Conservation (phyloP, 129 eudicot species). For the Helianthus annuus region DNA sequence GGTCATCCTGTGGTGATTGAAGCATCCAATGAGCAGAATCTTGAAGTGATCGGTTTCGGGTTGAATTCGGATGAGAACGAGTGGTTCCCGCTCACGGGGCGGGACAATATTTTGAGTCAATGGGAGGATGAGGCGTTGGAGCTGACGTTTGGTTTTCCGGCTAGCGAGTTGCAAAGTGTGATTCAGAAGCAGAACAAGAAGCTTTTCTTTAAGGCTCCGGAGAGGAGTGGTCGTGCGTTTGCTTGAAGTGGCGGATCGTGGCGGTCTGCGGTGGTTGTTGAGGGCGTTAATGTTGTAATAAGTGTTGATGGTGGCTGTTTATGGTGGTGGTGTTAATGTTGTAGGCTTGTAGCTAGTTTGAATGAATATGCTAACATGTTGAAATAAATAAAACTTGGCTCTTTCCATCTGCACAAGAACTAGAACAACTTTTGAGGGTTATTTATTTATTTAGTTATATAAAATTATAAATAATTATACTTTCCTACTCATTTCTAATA, state of each 20-base stretch:
- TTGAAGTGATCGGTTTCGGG: slow-evolving; percentile 55
- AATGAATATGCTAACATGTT: slow-evolving; percentile 21
- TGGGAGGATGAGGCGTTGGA: slow-evolving; percentile 65
- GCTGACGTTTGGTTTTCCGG: slow-evolving; percentile 53
- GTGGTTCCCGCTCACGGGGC: slow-evolving; percentile 55
- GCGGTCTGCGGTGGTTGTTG: slow-evolving; percentile 5
- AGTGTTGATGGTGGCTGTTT: neutral
- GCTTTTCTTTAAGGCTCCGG: slow-evolving; percentile 63
- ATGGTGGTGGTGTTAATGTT: no score
- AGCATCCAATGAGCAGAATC: slow-evolving; percentile 56
- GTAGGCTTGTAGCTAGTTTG: no score
- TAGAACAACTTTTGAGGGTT: no score
- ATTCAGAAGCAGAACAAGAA: slow-evolving; percentile 46
- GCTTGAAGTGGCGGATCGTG: neutral
- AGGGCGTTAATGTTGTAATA: slow-evolving; percentile 10
- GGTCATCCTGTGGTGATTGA: slow-evolving; percentile 62
- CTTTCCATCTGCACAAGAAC: neutral
- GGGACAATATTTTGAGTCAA: slow-evolving; percentile 44
- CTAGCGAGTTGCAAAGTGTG: slow-evolving; percentile 47
- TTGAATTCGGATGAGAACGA: slow-evolving; percentile 46
- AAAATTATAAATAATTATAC: no score
- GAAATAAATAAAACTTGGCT: slow-evolving; percentile 30
- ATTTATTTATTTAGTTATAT: no score
- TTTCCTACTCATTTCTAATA: no score
- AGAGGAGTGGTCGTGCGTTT: slow-evolving; percentile 34